These are phyloP conservation scores for Phytophthora agathidicida DNA, from an alignment of 352 stramenopile species.

Conservation along the genomic window DNA sequence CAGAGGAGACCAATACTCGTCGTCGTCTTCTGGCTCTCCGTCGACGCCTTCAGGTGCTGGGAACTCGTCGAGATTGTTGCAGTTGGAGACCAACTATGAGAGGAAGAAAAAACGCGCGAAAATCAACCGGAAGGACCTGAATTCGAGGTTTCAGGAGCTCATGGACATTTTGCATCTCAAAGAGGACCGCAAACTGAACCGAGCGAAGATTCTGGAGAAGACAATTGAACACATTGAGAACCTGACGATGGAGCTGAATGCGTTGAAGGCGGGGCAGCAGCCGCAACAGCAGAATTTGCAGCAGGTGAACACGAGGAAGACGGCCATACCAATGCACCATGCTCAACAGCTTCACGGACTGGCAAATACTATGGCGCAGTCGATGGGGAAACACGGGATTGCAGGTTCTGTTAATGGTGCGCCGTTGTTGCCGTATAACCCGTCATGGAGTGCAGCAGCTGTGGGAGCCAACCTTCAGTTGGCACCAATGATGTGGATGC, in stretches of 20 bases:
- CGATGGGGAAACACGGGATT: slow-evolving; percentile 8
- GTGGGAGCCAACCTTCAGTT: slow-evolving; percentile 28
- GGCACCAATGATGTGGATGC: slow-evolving; percentile 48
- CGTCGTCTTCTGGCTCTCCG: slow-evolving; percentile 17
- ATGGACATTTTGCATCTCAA: slow-evolving; percentile 66
- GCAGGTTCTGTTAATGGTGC: background rate
- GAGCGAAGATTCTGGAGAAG: slow-evolving; percentile 72
- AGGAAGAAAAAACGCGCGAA: slow-evolving; percentile 77
- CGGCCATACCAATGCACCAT: slow-evolving; percentile 10
- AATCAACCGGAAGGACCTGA: slow-evolving; percentile 72
- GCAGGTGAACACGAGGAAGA: slow-evolving; percentile 11
- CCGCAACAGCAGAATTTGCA: slow-evolving; percentile 6
- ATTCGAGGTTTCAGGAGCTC: slow-evolving; percentile 69
- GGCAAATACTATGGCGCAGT: slow-evolving; percentile 8
- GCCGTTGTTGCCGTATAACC: slow-evolving; percentile 32
- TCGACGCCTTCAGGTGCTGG: slow-evolving; percentile 9
- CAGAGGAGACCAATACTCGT: slow-evolving; percentile 15
- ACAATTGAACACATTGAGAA: slow-evolving; percentile 67
- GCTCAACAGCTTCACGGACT: slow-evolving; percentile 13
- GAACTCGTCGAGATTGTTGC: slow-evolving; percentile 37
- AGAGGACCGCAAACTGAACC: slow-evolving; percentile 69
- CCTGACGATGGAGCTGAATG: slow-evolving; percentile 46
- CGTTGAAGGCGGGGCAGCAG: slow-evolving; percentile 14
- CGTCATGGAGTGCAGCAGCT: slow-evolving; percentile 22
- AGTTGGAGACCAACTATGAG: slow-evolving; percentile 74